These are phyloP conservation scores for Eutrema salsugineum DNA, from an alignment of 441 rosid genomes.

Conservation along the genomic window DNA sequence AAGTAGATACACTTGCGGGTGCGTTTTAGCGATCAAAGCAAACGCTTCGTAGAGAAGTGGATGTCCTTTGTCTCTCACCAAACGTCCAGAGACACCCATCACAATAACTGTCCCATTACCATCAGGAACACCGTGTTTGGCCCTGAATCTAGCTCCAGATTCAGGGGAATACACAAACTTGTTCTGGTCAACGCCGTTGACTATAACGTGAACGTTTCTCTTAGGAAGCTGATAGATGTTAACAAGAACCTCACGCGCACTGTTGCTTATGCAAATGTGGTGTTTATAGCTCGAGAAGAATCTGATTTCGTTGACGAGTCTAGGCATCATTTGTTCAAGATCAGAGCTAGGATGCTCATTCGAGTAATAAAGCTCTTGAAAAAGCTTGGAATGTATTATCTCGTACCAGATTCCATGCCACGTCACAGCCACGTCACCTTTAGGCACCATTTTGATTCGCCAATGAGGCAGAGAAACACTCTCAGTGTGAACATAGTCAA, in stretches of 20 bases:
- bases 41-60: constrained; percentile 63
- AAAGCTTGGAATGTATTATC: constrained; percentile 62
- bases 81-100: constrained; percentile 71
- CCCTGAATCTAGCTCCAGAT: constrained; percentile 41
- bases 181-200: constrained; percentile 63
- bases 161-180: constrained; percentile 42
- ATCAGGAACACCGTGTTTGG: constrained; percentile 38
- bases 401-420: constrained; percentile 86
- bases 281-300: constrained; percentile 66
- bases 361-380: constrained; percentile 50
- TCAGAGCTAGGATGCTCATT: constrained; percentile 33
- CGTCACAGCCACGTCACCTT: constrained; percentile 53
- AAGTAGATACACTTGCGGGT: constrained; percentile 44
- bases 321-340: constrained; percentile 65
- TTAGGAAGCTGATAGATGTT: constrained; percentile 60
- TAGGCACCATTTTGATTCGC: constrained; percentile 50
- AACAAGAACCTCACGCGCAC: constrained; percentile 55
- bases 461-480: constrained; percentile 75
- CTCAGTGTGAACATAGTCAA: constrained; percentile 72
- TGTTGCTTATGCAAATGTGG: constrained; percentile 69
- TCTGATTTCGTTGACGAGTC: constrained; percentile 53
- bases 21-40: constrained; percentile 32
- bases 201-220: constrained; percentile 60
- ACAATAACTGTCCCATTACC: constrained; percentile 38
- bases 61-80: constrained; percentile 80